Base-by-base conservation (phyloP, 441 rosid genomes). In the Gossypium gossypioides region DNA sequence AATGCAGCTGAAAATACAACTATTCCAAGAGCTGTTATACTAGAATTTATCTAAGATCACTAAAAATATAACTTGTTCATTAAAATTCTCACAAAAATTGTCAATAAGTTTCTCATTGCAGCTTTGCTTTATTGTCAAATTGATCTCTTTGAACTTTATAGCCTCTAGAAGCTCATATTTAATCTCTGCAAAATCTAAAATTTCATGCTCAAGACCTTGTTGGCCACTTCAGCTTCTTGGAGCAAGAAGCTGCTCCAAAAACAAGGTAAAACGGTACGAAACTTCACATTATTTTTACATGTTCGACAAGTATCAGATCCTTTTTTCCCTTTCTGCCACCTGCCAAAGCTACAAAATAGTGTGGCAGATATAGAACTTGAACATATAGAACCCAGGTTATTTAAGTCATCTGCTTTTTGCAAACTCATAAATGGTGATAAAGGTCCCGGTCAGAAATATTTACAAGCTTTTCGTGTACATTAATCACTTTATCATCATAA, bases 191-290 rank as follows among this genome's bases (percentile, higher is more conserved):
- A 25, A 67, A 51, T 19, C 34, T n/a, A 48, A 67, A 67, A 25
- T 48, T 46, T 7, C 42, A 50, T 48, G 51, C 13, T 48, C 8
- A 2, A 42, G 18, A 64, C 54, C 34, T 42, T 16, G 34, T 25
- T 24, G 37, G 37, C 71, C 57, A 48, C 57, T 68, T 68, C 71
- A 68, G 59, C 58, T 68, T 50, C 56, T 51, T 51, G 60, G 24
- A 68, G 46, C 60, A 51, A 15, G 42, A 68, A 27, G 48, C 16
- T 68, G 48, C 27, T 52, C 25, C 48, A 68, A 51, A 32, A 51
- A 25, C 48, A 52, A 24, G 27, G 6, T 24, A 51, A 32, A 52
- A 1, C 29, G 27, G 25, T 10, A 52, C 16, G 10, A 52, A 68
- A 42, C 60, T 16, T 16, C 8, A 51, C n/a, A 66, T 66, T 66